Evolutionary conservation across 1,284 basidiomycete genomes (phyloP).

Genomic region (Boletus sp.): DNA sequence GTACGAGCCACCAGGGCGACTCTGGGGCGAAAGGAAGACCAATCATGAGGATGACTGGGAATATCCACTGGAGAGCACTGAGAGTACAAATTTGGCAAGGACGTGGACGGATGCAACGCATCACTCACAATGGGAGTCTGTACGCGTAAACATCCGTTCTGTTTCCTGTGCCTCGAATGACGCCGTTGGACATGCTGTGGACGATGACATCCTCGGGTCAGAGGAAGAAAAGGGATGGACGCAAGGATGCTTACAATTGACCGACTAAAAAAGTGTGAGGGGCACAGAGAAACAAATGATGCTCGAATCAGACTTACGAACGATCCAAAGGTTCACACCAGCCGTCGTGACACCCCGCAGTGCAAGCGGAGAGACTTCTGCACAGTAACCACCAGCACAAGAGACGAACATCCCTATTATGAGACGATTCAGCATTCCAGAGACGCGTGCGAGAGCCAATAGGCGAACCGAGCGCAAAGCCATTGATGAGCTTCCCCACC

Average conservation of each 20-base stretch:
- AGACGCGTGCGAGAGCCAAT: background rate
- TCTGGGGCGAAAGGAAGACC: constrained; percentile 47
- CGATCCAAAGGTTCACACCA: constrained; percentile 30
- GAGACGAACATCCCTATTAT: constrained; percentile 28
- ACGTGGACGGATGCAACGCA: background rate
- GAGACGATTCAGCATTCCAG: background rate
- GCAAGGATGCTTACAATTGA: constrained; percentile 21
- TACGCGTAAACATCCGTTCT: constrained; percentile 26
- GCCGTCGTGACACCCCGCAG: constrained; percentile 30
- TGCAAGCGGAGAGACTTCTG: constrained; percentile 30
- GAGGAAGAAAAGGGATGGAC: background rate
- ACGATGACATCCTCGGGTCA: background rate
- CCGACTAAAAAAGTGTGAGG: constrained; percentile 18
- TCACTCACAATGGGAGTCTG: constrained; percentile 27
- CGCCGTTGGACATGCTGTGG: constrained; percentile 27
- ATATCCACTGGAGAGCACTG: constrained; percentile 32
- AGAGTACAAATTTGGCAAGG: background rate
- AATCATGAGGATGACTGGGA: constrained; percentile 24
- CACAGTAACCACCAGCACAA: constrained; percentile 27
- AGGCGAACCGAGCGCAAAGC: constrained; percentile 23
- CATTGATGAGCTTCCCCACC: constrained; percentile 29
- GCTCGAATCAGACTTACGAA: constrained; percentile 13
- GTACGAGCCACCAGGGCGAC: constrained; percentile 61
- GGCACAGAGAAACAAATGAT: rapidly evolving
- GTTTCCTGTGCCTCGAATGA: constrained; percentile 25